Evolutionary conservation across 768 basidiomycete genomes (phyloP).

Genomic region (Pulveroboletus sp.): DNA sequence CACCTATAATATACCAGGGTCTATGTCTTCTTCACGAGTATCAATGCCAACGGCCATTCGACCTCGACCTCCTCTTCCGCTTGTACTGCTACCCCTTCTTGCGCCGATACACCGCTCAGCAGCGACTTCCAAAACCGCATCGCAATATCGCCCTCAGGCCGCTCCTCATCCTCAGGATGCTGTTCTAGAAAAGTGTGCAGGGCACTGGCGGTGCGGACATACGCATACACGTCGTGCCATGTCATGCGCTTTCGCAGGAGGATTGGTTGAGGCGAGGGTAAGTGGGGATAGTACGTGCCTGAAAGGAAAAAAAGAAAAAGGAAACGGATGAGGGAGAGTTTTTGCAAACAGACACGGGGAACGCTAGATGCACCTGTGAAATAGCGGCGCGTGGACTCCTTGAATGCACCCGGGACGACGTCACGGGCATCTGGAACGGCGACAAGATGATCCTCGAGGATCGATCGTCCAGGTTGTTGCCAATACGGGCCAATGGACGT

Average conservation of each 20-base stretch:
- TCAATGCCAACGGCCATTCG: conserved; percentile 42
- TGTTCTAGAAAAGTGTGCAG: conserved; percentile 62
- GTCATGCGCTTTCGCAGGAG: conserved; percentile 58
- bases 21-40: conserved; percentile 14
- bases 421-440: conserved; percentile 55
- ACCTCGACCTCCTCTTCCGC: conserved; percentile 32
- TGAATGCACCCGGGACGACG: conserved; percentile 32
- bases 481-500: conserved; percentile 68
- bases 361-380: conserved; percentile 47
- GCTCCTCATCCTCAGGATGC: conserved; percentile 51
- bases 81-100: conserved; percentile 9
- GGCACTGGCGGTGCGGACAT: conserved; percentile 68
- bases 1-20: too few species aligned
- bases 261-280: conserved; percentile 35
- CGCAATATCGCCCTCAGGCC: conserved; percentile 56
- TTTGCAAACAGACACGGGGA: too few species aligned
- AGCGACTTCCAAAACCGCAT: conserved; percentile 58
- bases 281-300: conserved; percentile 40
- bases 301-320: neutral
- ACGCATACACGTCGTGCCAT: conserved; percentile 62
- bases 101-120: conserved; percentile 35
- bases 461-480: conserved; percentile 74
- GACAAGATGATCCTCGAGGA: conserved; percentile 66
- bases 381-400: conserved; percentile 46
- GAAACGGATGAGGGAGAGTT: too few species aligned